These are phyloP conservation scores for Ambrosiella beaveri DNA, from an alignment of 2,329 filamentous ascomycete genomes.

Conservation along the genomic window DNA sequence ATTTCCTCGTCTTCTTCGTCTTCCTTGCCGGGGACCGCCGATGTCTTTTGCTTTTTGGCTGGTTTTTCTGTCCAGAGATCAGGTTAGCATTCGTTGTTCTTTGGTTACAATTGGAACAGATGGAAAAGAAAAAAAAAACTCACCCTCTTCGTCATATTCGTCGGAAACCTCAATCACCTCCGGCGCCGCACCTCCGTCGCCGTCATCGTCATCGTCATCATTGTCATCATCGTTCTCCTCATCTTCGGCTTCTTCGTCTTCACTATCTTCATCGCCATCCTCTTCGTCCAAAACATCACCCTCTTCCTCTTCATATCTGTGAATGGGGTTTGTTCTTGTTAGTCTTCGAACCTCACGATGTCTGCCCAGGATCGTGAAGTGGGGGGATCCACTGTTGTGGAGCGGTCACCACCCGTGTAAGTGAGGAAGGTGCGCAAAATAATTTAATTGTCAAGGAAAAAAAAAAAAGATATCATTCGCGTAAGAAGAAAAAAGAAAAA, in stretches of 20 bases:
- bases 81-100: background rate
- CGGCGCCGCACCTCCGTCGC: constrained; percentile 22
- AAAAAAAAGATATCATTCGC: no score
- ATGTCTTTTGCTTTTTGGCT: constrained; percentile 35
- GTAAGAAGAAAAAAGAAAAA: no score
- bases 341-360: no score
- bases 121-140: background rate
- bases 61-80: constrained; percentile 20
- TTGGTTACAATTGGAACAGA: no score
- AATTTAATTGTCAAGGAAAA: no score
- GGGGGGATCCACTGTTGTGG: no score
- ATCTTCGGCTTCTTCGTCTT: constrained; percentile 23
- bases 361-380: no score
- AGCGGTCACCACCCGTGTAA: no score
- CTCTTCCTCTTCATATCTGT: constrained; percentile 3
- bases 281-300: constrained; percentile 23
- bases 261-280: constrained; percentile 23
- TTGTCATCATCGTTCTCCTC: constrained; percentile 24
- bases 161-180: constrained; percentile 19
- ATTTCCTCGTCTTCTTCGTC: background rate
- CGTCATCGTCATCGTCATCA: constrained; percentile 23
- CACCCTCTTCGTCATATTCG: constrained; percentile 15
- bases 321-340: no score
- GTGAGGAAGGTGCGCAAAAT: no score
- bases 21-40: constrained; percentile 14